Conservation (phyloP, 208 protist genomes). For the Naegleria gruberi region DNA sequence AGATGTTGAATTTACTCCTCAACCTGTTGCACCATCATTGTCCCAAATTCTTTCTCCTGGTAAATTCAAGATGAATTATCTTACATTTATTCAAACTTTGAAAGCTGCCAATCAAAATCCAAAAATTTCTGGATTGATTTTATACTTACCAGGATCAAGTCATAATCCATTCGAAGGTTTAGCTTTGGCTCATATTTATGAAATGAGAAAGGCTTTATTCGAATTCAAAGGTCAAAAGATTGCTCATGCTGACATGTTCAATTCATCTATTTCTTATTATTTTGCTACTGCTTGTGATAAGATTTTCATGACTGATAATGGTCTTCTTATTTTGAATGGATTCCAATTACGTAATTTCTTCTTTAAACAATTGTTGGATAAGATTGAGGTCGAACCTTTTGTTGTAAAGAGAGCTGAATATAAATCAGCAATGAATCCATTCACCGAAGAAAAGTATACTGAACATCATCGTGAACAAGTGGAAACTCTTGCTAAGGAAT, state of each 20-base stretch:
- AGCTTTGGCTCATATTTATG: background rate
- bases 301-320: background rate
- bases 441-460: background rate
- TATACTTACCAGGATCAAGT: background rate
- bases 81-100: background rate
- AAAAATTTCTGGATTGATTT: background rate
- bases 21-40: background rate
- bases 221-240: background rate
- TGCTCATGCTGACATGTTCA: background rate
- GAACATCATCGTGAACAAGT: background rate
- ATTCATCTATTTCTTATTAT: background rate
- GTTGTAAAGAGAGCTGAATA: conserved; percentile 12
- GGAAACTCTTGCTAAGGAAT: background rate
- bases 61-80: background rate
- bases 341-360: background rate
- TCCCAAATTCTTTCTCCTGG: background rate
- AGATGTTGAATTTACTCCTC: background rate
- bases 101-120: background rate
- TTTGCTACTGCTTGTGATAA: background rate
- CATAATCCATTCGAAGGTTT: background rate
- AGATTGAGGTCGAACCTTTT: background rate
- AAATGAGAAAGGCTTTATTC: background rate
- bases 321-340: background rate
- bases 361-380: background rate
- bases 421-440: background rate